Evolutionary conservation across 2,329 filamentous ascomycete species (phyloP).

Genomic region (Claviceps monticola): DNA sequence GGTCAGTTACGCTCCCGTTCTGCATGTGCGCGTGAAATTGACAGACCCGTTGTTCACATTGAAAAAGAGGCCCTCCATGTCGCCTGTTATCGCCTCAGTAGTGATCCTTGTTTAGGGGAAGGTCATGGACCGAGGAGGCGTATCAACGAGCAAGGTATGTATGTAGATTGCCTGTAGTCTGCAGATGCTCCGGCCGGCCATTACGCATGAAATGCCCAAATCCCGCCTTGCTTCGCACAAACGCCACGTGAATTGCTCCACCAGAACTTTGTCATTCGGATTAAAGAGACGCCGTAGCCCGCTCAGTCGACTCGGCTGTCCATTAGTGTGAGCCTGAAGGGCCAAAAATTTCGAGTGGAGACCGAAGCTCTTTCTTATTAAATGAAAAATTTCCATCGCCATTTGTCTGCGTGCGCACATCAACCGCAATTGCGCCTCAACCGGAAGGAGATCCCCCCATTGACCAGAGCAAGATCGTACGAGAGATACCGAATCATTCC

Average conservation of each 20-base stretch:
- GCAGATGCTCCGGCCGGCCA: neutral
- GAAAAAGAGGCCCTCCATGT: slow-evolving; percentile 86
- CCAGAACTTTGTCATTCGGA: slow-evolving; percentile 11
- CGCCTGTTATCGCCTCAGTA: neutral
- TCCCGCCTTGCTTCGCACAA: neutral
- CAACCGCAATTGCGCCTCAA: slow-evolving; percentile 22
- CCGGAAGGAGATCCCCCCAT: slow-evolving; percentile 21
- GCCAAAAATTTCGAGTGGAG: slow-evolving; percentile 27
- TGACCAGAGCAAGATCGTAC: slow-evolving; percentile 17
- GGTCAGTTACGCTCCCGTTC: slow-evolving; percentile 13
- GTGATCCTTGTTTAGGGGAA: neutral
- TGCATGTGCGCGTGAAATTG: slow-evolving; percentile 4
- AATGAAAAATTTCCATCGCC: slow-evolving; percentile 30
- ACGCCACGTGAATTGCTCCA: slow-evolving; percentile 10
- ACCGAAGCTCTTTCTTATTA: slow-evolving; percentile 18
- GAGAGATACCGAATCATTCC: slow-evolving; percentile 18
- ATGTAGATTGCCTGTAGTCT: neutral
- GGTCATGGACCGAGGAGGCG: neutral
- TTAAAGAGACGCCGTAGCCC: slow-evolving; percentile 13
- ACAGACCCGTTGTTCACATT: slow-evolving; percentile 84
- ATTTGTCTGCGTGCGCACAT: slow-evolving; percentile 21
- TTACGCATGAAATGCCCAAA: neutral
- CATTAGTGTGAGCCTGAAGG: slow-evolving; percentile 14
- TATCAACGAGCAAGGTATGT: neutral
- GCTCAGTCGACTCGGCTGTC: slow-evolving; percentile 7